Evolutionary conservation across 176 grass and related monocot genomes (phyloP).

Genomic region (Raddia guianensis): DNA sequence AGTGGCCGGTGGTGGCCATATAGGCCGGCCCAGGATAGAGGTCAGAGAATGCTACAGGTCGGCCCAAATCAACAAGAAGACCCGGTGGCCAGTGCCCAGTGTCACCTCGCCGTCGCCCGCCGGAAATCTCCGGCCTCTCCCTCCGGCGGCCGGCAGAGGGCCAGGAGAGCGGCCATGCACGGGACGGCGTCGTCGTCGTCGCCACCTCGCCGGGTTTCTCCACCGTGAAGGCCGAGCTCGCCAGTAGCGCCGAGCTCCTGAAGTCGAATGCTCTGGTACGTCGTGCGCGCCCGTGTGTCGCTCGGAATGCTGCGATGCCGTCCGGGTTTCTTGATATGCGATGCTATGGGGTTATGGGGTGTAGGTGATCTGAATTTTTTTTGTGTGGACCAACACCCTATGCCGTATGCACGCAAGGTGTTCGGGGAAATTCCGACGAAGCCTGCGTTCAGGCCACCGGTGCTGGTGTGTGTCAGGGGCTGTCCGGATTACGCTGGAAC

Average conservation of each 20-base stretch:
- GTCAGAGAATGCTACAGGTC: too few species aligned
- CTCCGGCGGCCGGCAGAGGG: background rate
- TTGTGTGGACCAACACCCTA: background rate
- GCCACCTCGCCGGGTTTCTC: background rate
- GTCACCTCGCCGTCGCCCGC: too few species aligned
- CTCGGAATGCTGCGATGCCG: background rate
- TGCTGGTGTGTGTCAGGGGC: background rate
- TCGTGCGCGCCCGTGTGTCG: background rate
- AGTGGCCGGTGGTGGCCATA: background rate
- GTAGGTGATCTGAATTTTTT: background rate
- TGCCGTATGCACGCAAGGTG: slow-evolving; percentile 6
- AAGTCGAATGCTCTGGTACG: background rate
- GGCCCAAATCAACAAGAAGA: too few species aligned
- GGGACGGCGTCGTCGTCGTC: too few species aligned
- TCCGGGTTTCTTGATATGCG: background rate
- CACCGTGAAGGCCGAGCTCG: background rate
- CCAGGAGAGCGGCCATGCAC: background rate
- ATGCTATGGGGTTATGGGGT: too few species aligned
- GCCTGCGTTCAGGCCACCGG: background rate
- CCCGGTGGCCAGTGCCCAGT: too few species aligned
- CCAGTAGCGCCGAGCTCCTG: background rate
- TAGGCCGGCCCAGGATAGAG: background rate
- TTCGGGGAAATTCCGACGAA: slow-evolving; percentile 6
- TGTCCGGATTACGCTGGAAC: background rate
- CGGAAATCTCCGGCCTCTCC: too few species aligned